These are phyloP conservation scores for Agastache rugosa DNA, from an alignment of 257 asterid genomes.

Conservation along the genomic window DNA sequence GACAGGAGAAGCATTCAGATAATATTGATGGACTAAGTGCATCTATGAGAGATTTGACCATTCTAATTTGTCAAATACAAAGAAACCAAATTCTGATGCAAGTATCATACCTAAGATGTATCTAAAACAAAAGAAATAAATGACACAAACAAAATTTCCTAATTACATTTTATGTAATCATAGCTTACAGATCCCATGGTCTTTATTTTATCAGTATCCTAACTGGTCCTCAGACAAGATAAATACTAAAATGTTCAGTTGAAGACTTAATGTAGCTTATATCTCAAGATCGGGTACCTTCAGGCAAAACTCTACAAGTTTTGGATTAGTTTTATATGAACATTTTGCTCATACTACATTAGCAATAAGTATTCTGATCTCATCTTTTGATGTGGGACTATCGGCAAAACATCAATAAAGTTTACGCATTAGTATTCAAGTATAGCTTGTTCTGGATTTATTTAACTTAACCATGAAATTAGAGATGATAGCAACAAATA, in stretches of 20 bases:
- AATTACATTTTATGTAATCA: background rate
- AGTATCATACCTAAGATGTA: background rate
- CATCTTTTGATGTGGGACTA: background rate
- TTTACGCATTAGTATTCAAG: conserved; percentile 6
- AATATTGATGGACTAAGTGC: background rate
- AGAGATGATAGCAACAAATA: background rate
- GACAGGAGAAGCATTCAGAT: background rate
- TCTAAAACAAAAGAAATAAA: background rate
- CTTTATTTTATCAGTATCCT: background rate
- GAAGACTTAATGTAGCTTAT: too few species aligned
- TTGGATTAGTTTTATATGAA: background rate
- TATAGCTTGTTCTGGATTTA: conserved; percentile 15
- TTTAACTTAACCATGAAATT: conserved; percentile 2
- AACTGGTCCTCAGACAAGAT: background rate
- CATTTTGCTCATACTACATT: background rate
- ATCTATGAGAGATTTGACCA: background rate
- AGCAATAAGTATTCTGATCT: background rate
- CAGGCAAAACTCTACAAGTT: background rate
- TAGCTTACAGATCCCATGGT: background rate
- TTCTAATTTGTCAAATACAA: conserved; percentile 2
- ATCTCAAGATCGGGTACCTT: background rate
- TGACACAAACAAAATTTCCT: background rate
- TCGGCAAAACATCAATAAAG: background rate
- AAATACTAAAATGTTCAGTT: background rate
- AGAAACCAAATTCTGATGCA: background rate